These are phyloP conservation scores for Trichoderma pleuroti DNA, from an alignment of 2,329 filamentous ascomycete genomes.

Conservation along the genomic window DNA sequence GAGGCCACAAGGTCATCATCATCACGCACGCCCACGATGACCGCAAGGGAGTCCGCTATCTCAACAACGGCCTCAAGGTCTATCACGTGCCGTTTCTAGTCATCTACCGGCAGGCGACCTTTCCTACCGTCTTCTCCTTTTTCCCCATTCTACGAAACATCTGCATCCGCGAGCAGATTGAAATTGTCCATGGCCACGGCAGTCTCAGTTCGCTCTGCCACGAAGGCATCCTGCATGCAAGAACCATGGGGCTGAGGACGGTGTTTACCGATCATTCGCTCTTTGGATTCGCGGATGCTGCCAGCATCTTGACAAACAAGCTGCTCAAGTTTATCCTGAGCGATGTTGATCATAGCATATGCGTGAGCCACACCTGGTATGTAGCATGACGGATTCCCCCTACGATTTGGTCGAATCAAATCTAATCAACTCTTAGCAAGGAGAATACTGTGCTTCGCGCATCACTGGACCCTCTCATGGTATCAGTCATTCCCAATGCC, in stretches of 20 bases:
- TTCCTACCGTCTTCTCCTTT: conserved; percentile 97
- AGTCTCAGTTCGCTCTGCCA: conserved; percentile 91
- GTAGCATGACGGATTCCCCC: conserved; percentile 22
- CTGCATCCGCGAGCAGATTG: conserved; percentile 86
- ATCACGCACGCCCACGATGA: conserved; percentile 94
- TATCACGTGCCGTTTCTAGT: conserved; percentile 96
- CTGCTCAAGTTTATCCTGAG: conserved; percentile 92
- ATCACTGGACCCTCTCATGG: conserved; percentile 91
- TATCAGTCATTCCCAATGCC: conserved; percentile 96
- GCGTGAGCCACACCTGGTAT: conserved; percentile 95
- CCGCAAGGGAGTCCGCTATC: conserved; percentile 85
- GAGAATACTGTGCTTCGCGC: conserved; percentile 96
- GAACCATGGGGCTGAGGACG: conserved; percentile 93
- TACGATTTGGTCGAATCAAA: background rate
- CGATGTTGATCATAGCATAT: conserved; percentile 97
- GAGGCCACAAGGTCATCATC: conserved; percentile 95
- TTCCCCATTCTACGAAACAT: conserved; percentile 98
- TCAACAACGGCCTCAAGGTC: conserved; percentile 97
- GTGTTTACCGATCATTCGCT: conserved; percentile 97
- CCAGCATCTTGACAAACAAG: conserved; percentile 95
- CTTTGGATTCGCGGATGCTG: conserved; percentile 95
- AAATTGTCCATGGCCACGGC: conserved; percentile 97
- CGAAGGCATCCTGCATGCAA: conserved; percentile 88
- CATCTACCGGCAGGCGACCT: conserved; percentile 88
- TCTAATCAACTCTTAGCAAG: conserved; percentile 58